Percentiles rank a stretch among this genome's conserved stretches.
These are phyloP conservation scores for Emericellopsis cladophorae DNA, from an alignment of 2,329 filamentous ascomycete genomes.

Conservation along the genomic window DNA sequence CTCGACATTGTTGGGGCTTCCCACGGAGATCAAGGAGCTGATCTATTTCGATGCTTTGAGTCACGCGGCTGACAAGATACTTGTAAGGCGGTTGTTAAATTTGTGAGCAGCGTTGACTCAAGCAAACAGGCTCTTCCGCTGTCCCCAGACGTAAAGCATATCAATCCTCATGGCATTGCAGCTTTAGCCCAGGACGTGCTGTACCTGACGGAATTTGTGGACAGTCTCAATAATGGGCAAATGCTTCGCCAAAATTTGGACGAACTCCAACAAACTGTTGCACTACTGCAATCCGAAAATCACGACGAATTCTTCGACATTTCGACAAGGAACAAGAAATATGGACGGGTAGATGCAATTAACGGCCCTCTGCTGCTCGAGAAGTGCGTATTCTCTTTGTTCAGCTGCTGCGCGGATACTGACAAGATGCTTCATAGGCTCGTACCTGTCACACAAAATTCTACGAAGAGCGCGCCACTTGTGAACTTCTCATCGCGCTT, in stretches of 20 bases:
- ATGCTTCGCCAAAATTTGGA: slow-evolving; percentile 83
- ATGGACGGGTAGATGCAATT: slow-evolving; percentile 80
- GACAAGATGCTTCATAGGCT: slow-evolving; percentile 32
- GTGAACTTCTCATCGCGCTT: slow-evolving; percentile 65
- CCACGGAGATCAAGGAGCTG: slow-evolving; percentile 89
- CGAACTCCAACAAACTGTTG: slow-evolving; percentile 85
- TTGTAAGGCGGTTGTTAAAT: slow-evolving; percentile 34
- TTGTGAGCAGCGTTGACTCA: neutral
- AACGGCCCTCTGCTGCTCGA: slow-evolving; percentile 85
- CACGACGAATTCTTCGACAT: slow-evolving; percentile 97
- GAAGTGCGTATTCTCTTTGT: slow-evolving; percentile 45
- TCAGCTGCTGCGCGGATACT: neutral
- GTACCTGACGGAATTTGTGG: slow-evolving; percentile 77
- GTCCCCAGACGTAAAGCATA: slow-evolving; percentile 65
- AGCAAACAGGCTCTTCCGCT: slow-evolving; percentile 57
- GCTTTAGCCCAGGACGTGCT: slow-evolving; percentile 73
- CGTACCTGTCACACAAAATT: slow-evolving; percentile 47
- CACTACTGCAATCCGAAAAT: slow-evolving; percentile 76
- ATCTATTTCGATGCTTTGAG: slow-evolving; percentile 95
- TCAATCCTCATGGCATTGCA: slow-evolving; percentile 75
- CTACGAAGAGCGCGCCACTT: slow-evolving; percentile 50
- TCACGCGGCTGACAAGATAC: slow-evolving; percentile 76
- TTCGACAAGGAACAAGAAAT: slow-evolving; percentile 80
- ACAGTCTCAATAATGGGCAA: slow-evolving; percentile 69
- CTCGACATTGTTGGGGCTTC: slow-evolving; percentile 83